Conservation (phyloP, 768 basidiomycete species). For the Suillus lakei region DNA sequence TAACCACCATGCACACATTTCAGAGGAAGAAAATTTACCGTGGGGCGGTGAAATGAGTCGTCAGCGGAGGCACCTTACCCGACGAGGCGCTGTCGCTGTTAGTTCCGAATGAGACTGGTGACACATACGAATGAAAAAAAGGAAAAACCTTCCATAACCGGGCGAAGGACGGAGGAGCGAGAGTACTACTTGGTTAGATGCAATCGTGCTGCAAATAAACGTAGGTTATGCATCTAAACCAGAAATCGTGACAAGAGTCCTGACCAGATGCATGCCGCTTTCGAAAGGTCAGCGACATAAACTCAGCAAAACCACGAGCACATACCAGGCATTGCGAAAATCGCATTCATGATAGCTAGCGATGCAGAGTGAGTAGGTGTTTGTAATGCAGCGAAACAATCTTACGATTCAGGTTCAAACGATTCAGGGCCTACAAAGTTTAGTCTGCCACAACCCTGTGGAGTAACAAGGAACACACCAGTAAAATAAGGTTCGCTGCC, state of each 20-base stretch:
- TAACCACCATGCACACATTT: neutral
- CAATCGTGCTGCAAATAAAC: neutral
- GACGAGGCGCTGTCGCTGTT: neutral
- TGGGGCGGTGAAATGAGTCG: neutral
- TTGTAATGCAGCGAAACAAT: neutral
- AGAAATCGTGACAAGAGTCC: neutral
- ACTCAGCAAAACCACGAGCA: neutral
- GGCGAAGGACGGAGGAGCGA: neutral
- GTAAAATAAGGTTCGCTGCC: neutral
- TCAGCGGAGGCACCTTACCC: neutral
- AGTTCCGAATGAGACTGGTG: too few relatives aligned
- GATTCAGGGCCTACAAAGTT: neutral
- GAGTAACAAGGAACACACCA: neutral
- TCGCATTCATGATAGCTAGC: neutral
- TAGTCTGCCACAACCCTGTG: neutral
- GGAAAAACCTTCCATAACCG: neutral
- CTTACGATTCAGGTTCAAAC: neutral
- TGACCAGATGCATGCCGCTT: slow-evolving; percentile 4
- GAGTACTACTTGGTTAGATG: neutral
- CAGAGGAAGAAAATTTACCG: neutral
- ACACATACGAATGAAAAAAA: too few relatives aligned
- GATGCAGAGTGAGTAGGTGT: neutral
- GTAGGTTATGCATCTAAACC: neutral
- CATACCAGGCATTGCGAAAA: neutral
- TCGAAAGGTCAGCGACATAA: neutral